These are phyloP conservation scores for Brettanomyces nanus DNA, from an alignment of 805 yeast genomes.

Conservation along the genomic window DNA sequence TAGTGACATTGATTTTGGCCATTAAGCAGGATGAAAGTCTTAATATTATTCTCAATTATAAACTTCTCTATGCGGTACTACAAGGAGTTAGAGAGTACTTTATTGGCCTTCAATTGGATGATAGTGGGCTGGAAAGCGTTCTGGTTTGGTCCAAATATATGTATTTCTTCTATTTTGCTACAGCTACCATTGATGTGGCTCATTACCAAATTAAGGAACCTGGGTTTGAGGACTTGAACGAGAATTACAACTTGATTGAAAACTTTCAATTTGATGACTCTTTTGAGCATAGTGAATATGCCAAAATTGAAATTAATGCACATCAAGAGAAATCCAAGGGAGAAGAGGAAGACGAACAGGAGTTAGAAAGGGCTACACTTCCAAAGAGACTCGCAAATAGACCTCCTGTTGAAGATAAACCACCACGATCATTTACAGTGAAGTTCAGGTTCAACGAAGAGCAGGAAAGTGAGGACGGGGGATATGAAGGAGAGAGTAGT, in stretches of 20 bases:
- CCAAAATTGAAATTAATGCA: conserved; percentile 21
- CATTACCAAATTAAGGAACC: conserved; percentile 36
- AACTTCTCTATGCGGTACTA: conserved; percentile 18
- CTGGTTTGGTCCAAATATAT: conserved; percentile 26
- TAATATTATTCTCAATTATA: conserved; percentile 21
- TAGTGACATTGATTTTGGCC: conserved; percentile 20
- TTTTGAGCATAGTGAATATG: conserved; percentile 15
- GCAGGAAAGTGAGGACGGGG: conserved; percentile 5
- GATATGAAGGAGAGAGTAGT: background rate
- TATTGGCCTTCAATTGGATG: conserved; percentile 6
- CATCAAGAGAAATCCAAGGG: conserved; percentile 13
- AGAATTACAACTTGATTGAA: conserved; percentile 22
- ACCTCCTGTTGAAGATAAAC: conserved; percentile 22
- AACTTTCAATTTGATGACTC: conserved; percentile 20
- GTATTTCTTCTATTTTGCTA: conserved; percentile 35
- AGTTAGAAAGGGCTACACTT: conserved; percentile 11
- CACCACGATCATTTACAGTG: conserved; percentile 25
- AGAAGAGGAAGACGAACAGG: conserved; percentile 3
- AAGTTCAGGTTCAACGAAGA: conserved; percentile 17
- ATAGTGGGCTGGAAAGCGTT: conserved; percentile 16
- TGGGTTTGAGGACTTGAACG: conserved; percentile 35
- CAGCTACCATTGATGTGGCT: conserved; percentile 39
- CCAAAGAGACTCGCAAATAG: conserved; percentile 19
- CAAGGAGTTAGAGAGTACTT: conserved; percentile 16
- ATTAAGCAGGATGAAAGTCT: conserved; percentile 24